These are phyloP conservation scores for Populus nigra DNA, from an alignment of 345 rosid species.

Conservation along the genomic window DNA sequence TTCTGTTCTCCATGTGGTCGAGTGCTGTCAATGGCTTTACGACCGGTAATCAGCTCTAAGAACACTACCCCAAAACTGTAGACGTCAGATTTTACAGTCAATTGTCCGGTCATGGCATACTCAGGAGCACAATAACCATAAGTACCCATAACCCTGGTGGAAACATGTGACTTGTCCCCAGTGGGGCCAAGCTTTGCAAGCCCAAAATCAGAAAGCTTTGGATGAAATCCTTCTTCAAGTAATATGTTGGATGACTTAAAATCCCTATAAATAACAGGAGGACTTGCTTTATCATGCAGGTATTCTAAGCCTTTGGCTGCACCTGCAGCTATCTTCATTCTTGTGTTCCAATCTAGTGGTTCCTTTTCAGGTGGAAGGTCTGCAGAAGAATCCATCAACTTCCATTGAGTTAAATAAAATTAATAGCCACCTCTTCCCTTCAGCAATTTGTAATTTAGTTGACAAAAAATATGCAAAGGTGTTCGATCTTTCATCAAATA, in stretches of 20 bases:
- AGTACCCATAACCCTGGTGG: constrained; percentile 99
- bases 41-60: constrained; percentile 91
- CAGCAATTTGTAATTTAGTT: not conserved
- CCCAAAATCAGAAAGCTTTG: constrained; percentile 96
- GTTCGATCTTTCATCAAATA: no score
- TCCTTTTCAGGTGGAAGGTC: constrained; percentile 94
- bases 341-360: constrained; percentile 87
- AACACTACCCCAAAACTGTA: constrained; percentile 96
- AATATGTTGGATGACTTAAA: constrained; percentile 96
- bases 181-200: constrained; percentile 97
- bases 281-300: constrained; percentile 88
- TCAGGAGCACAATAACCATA: constrained; percentile 99
- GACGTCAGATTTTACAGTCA: constrained; percentile 92
- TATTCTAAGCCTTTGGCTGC: constrained; percentile 97
- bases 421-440: not conserved
- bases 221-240: constrained; percentile 82
- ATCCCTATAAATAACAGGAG: constrained; percentile 95
- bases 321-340: constrained; percentile 98
- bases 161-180: constrained; percentile 97
- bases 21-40: constrained; percentile 81
- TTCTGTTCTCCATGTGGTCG: constrained; percentile 96
- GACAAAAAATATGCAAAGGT: not conserved
- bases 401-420: not conserved
- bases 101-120: constrained; percentile 98
- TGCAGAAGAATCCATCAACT: constrained; percentile 22